A percentile compares a stretch with the other conserved stretches of the same genome.
Evolutionary conservation across 192 early-diverging fungal genomes (phyloP).

Genomic region (Podila horticola): DNA sequence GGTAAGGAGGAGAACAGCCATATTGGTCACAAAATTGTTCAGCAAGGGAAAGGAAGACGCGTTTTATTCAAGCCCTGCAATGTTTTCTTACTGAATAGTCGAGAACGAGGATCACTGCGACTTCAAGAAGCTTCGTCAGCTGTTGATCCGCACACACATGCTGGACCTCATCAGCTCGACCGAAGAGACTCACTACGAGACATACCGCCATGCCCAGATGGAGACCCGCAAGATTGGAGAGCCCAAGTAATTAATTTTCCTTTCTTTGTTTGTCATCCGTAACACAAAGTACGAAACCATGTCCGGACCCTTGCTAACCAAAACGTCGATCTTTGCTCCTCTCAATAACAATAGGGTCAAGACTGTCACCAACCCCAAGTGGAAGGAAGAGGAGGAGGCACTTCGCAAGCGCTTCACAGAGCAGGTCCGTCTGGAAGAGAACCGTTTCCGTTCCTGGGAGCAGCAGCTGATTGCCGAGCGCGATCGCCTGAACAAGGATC

Average conservation of each 20-base stretch:
- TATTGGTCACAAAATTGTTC: too few relatives aligned
- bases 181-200: slow-evolving; percentile 96
- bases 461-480: slow-evolving; percentile 96
- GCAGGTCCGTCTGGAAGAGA: slow-evolving; percentile 97
- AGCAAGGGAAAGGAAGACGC: too few relatives aligned
- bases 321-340: too few relatives aligned
- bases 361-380: slow-evolving; percentile 89
- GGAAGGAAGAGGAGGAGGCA: slow-evolving; percentile 98
- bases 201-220: slow-evolving; percentile 88
- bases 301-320: too few relatives aligned
- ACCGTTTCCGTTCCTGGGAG: slow-evolving; percentile 98
- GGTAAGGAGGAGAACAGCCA: slow-evolving; percentile 3
- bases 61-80: too few relatives aligned
- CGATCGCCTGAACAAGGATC: slow-evolving; percentile 98
- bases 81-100: slow-evolving; percentile 55
- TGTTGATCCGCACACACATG: slow-evolving; percentile 98
- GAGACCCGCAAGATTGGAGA: slow-evolving; percentile 90
- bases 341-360: slow-evolving; percentile 58
- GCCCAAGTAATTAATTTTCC: slow-evolving; percentile 65
- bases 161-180: slow-evolving; percentile 93
- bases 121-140: slow-evolving; percentile 95
- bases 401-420: slow-evolving; percentile 97
- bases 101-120: slow-evolving; percentile 99
- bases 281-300: too few relatives aligned
- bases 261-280: background rate